Conservation (phyloP, 2,329 filamentous ascomycete species). For the Trichophyton schoenleinii region DNA sequence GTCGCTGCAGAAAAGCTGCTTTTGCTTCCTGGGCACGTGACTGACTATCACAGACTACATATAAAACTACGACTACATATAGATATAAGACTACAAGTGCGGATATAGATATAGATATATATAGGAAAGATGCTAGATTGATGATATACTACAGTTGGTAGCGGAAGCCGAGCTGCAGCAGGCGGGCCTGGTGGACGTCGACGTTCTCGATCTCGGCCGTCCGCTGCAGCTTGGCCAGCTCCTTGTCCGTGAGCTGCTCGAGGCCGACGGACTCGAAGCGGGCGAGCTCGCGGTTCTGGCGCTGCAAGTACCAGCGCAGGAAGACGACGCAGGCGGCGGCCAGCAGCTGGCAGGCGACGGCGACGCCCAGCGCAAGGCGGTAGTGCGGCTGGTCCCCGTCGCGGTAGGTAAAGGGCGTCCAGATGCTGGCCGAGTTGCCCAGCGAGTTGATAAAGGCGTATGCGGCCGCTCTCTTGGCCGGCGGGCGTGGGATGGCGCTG, state of each 20-base stretch:
- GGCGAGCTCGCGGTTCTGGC: slow-evolving; percentile 40
- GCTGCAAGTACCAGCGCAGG: slow-evolving; percentile 29
- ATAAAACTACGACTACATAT: not conserved
- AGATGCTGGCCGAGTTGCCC: slow-evolving; percentile 42
- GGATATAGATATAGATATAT: not conserved
- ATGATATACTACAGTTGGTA: slow-evolving; percentile 21
- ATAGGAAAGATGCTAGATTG: not conserved
- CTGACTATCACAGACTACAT: not conserved
- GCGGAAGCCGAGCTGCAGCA: slow-evolving; percentile 43
- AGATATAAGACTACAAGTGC: not conserved
- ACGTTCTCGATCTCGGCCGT: slow-evolving; percentile 43
- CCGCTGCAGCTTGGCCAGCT: slow-evolving; percentile 36
- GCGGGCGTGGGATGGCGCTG: slow-evolving; percentile 39
- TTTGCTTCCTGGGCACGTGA: not conserved
- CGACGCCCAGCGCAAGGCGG: slow-evolving; percentile 30
- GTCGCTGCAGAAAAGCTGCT: not conserved
- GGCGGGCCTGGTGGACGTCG: slow-evolving; percentile 37
- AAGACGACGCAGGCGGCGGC: slow-evolving; percentile 24
- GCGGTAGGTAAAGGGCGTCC: slow-evolving; percentile 40
- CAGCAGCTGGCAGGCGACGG: slow-evolving; percentile 30
- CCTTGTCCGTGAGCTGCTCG: slow-evolving; percentile 33
- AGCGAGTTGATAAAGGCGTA: slow-evolving; percentile 45
- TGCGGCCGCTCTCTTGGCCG: slow-evolving; percentile 43
- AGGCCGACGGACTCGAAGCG: slow-evolving; percentile 39
- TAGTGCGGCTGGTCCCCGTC: slow-evolving; percentile 29